phyloP scores from a whole-genome alignment of 1,284 basidiomycete species.

The Meripilus lineatus region DNA sequence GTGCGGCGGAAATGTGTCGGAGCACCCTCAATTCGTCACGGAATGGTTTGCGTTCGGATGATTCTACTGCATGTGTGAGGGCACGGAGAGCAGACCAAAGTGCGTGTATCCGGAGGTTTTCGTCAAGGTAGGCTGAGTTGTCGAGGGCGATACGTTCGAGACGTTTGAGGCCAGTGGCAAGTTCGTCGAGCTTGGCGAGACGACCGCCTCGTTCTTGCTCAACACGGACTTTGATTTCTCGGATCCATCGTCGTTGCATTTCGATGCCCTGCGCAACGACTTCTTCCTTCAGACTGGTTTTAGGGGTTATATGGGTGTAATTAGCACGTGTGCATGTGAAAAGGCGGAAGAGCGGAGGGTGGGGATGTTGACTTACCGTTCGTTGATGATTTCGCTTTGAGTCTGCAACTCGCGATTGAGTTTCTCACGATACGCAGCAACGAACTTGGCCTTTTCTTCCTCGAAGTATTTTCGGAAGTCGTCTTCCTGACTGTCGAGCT shows the following conservation, averaged over 20 bases:
- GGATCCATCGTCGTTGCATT: conserved; percentile 94
- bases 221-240: conserved; percentile 93
- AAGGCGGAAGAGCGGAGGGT: not conserved
- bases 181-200: conserved; percentile 90
- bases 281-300: conserved; percentile 87
- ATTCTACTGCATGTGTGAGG: conserved; percentile 48
- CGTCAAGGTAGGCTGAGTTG: conserved; percentile 86
- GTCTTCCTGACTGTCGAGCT: conserved; percentile 82
- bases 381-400: conserved; percentile 92
- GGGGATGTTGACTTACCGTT: conserved; percentile 54
- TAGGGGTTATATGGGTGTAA: not conserved
- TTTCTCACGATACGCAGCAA: conserved; percentile 81
- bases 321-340: not conserved
- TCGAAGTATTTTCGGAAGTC: conserved; percentile 84
- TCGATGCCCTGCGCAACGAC: conserved; percentile 97
- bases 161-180: conserved; percentile 86
- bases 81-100: conserved; percentile 76
- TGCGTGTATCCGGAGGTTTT: conserved; percentile 83
- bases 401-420: conserved; percentile 83
- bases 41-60: conserved; percentile 72
- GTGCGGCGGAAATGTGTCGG: conserved; percentile 65
- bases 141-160: conserved; percentile 89
- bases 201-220: conserved; percentile 96
- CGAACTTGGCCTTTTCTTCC: conserved; percentile 71
- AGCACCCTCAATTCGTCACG: conserved; percentile 86